phyloP scores from a whole-genome alignment of 495 filamentous ascomycete genomes.

The Penicillium silybi region DNA sequence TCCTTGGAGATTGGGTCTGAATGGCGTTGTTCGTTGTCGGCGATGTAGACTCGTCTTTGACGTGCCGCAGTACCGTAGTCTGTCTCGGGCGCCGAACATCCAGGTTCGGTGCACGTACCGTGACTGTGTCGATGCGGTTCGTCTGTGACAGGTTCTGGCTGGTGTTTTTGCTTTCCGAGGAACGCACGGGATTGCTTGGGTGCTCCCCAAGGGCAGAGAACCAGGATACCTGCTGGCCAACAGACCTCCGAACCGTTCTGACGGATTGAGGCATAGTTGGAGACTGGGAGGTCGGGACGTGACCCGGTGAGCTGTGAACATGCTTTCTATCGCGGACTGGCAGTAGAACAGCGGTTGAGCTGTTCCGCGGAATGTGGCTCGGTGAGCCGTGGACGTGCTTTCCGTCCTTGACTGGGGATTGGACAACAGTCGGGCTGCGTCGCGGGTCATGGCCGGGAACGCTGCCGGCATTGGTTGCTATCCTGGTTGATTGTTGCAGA shows the following conservation, averaged over 20 bases:
- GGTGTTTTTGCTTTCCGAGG: background rate
- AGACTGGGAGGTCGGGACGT: background rate
- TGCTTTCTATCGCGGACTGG: background rate
- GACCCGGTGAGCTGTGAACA: background rate
- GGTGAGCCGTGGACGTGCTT: slow-evolving; percentile 2
- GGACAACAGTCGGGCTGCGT: background rate
- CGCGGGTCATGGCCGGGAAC: slow-evolving; percentile 7
- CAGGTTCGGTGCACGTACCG: background rate
- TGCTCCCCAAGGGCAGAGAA: slow-evolving; percentile 3
- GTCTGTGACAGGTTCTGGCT: background rate
- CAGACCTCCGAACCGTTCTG: background rate
- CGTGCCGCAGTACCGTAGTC: background rate
- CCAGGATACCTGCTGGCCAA: slow-evolving; percentile 1
- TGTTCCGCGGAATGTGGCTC: background rate
- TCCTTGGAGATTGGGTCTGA: background rate
- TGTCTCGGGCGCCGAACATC: background rate
- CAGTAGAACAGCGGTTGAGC: background rate
- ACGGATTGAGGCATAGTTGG: background rate
- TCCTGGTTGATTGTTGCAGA: background rate
- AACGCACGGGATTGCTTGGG: background rate
- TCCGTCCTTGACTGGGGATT: background rate
- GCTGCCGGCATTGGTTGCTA: background rate
- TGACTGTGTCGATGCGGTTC: background rate
- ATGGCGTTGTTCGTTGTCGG: background rate
- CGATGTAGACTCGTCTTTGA: background rate